phyloP scores from a whole-genome alignment of 768 basidiomycete genomes.

The Psilocybe cubensis region DNA sequence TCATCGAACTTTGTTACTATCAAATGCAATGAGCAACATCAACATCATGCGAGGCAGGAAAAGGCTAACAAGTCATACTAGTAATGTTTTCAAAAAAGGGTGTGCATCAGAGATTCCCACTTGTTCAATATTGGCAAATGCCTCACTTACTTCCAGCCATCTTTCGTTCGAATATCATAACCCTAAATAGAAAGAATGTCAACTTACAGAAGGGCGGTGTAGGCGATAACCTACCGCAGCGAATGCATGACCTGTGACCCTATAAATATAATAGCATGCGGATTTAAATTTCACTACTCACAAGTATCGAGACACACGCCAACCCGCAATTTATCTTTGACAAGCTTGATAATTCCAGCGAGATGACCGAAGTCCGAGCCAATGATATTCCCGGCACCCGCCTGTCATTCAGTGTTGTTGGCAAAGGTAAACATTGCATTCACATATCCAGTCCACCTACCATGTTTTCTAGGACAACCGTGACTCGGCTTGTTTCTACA shows the following conservation, averaged over 20 bases:
- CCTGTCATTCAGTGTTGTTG: constrained; percentile 42
- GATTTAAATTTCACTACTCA: constrained; percentile 38
- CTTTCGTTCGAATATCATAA: constrained; percentile 77
- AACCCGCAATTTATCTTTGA: constrained; percentile 74
- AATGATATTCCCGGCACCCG: constrained; percentile 79
- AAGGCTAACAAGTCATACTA: constrained; percentile 29
- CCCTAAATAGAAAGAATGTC: constrained; percentile 49
- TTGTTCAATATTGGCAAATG: too few species aligned
- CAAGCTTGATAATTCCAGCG: constrained; percentile 65
- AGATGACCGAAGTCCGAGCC: constrained; percentile 75
- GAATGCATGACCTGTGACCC: constrained; percentile 69
- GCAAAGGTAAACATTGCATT: neutral
- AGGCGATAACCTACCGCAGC: constrained; percentile 64
- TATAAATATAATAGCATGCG: neutral
- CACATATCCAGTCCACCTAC: constrained; percentile 32
- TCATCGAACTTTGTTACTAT: constrained; percentile 67
- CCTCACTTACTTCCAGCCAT: constrained; percentile 77
- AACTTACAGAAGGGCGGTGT: too few species aligned
- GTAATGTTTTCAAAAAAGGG: neutral
- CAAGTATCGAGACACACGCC: constrained; percentile 90
- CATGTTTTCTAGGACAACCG: constrained; percentile 85
- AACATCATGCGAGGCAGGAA: neutral
- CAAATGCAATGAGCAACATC: too few species aligned
- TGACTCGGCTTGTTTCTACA: constrained; percentile 54
- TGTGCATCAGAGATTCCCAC: too few species aligned